Evolutionary conservation across 2,329 filamentous ascomycete genomes (phyloP).

Genomic region (Sarocladiaceae sp.): DNA sequence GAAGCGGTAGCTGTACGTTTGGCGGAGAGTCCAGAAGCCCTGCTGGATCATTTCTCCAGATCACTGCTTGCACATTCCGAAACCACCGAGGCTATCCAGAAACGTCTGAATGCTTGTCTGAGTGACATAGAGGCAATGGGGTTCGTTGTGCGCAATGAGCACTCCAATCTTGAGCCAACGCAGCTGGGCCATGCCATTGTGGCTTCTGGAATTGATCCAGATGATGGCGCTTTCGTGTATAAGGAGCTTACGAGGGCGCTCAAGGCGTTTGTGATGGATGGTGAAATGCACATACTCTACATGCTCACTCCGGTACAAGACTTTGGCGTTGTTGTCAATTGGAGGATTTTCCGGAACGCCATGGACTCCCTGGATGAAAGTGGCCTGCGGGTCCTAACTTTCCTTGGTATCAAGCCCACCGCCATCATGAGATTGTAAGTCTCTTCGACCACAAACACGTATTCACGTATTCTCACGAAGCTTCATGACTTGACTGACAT

Average conservation of each 20-base stretch:
- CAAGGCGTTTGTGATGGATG: slow-evolving; percentile 70
- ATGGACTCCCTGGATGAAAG: slow-evolving; percentile 66
- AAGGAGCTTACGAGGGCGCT: slow-evolving; percentile 62
- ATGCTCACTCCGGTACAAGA: slow-evolving; percentile 68
- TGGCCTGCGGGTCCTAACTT: slow-evolving; percentile 59
- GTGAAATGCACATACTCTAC: slow-evolving; percentile 74
- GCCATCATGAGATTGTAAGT: slow-evolving; percentile 60
- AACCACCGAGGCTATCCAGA: slow-evolving; percentile 40
- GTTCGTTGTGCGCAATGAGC: slow-evolving; percentile 46
- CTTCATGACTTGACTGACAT: slow-evolving; percentile 17
- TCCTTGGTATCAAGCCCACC: slow-evolving; percentile 62
- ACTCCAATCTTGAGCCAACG: slow-evolving; percentile 53
- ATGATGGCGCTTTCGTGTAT: slow-evolving; percentile 68
- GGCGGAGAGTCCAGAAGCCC: slow-evolving; percentile 56
- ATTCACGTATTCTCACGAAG: too few species aligned
- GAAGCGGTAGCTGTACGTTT: slow-evolving; percentile 65
- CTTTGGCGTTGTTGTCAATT: slow-evolving; percentile 53
- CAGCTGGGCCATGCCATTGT: slow-evolving; percentile 65
- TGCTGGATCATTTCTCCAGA: slow-evolving; percentile 62
- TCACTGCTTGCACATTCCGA: slow-evolving; percentile 59
- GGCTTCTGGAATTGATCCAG: slow-evolving; percentile 64
- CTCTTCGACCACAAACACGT: too few species aligned
- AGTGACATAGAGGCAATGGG: slow-evolving; percentile 47
- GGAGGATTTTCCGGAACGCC: slow-evolving; percentile 66
- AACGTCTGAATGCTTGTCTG: slow-evolving; percentile 53